Evolutionary conservation across 2,329 filamentous ascomycete species (phyloP).

Genomic region (Canariomyces notabilis): DNA sequence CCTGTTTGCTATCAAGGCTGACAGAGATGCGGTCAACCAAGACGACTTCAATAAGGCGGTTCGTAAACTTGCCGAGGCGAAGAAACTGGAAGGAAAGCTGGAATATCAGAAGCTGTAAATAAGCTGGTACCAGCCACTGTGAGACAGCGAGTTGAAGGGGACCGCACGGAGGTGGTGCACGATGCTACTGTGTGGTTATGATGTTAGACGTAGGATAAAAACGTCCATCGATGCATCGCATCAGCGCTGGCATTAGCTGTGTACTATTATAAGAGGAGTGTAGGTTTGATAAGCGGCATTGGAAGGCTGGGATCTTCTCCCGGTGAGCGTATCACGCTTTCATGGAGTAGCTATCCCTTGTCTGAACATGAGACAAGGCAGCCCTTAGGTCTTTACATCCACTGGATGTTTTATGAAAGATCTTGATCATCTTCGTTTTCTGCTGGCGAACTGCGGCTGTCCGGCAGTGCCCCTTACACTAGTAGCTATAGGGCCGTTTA

Average conservation of each 20-base stretch:
- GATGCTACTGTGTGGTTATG: no score
- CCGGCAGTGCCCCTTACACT: no score
- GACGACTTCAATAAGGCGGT: slow-evolving; percentile 99
- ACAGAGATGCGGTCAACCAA: slow-evolving; percentile 91
- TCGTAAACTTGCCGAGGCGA: slow-evolving; percentile 91
- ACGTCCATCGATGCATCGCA: slow-evolving; percentile 4
- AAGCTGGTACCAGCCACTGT: no score
- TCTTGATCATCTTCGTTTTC: no score
- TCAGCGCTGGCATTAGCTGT: slow-evolving; percentile 9
- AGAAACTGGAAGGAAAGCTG: slow-evolving; percentile 97
- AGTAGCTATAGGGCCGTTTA: no score
- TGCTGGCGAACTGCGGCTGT: no score
- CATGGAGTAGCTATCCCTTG: no score
- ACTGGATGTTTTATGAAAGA: no score
- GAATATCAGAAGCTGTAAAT: slow-evolving; percentile 90
- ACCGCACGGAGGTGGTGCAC: neutral
- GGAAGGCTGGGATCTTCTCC: no score
- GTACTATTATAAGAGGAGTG: slow-evolving; percentile 22
- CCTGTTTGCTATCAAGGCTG: slow-evolving; percentile 97
- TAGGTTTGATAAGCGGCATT: neutral
- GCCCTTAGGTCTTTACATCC: no score
- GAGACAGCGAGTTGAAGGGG: neutral
- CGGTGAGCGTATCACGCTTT: no score
- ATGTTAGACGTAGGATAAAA: neutral
- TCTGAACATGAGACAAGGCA: no score